Conservation (phyloP, 2,329 filamentous ascomycete species). For the Ophiostoma ips region DNA sequence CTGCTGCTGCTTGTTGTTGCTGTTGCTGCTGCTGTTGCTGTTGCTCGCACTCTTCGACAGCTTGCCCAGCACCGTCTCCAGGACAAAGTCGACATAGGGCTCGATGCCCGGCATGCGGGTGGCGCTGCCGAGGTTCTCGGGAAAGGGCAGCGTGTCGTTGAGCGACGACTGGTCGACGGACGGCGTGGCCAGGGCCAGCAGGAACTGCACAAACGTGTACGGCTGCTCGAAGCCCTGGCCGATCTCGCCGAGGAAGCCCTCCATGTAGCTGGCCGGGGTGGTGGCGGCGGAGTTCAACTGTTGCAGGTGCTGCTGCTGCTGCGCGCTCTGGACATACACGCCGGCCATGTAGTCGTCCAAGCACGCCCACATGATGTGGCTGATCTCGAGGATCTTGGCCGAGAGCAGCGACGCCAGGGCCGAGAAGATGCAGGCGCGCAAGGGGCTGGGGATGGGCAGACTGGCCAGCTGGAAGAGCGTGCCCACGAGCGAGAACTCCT, state of each 20-base stretch:
- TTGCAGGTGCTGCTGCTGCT: constrained; percentile 21
- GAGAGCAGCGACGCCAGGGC: constrained; percentile 63
- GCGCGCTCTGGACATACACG: constrained; percentile 26
- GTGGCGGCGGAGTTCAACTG: constrained; percentile 16
- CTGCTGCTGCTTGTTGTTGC: constrained; percentile 38
- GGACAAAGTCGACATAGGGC: constrained; percentile 79
- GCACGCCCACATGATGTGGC: constrained; percentile 62
- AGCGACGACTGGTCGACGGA: constrained; percentile 45
- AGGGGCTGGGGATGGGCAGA: constrained; percentile 58
- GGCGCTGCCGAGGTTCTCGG: constrained; percentile 65
- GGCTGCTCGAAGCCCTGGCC: constrained; percentile 72
- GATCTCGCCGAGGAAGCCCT: constrained; percentile 59
- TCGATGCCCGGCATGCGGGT: constrained; percentile 74
- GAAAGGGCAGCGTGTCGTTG: constrained; percentile 70
- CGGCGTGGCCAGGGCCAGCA: constrained; percentile 59
- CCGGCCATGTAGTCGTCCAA: constrained; percentile 71
- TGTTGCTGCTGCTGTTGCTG: not conserved
- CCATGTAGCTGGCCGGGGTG: constrained; percentile 30
- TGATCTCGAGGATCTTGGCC: constrained; percentile 53
- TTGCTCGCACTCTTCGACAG: constrained; percentile 29
- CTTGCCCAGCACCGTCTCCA: constrained; percentile 62
- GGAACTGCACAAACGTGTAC: constrained; percentile 65
- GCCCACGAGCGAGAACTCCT: constrained; percentile 51
- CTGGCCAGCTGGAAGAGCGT: constrained; percentile 68
- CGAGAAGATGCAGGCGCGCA: constrained; percentile 74